Conservation (phyloP, 169 alveolate genomes). For the Plasmodium malariae region DNA sequence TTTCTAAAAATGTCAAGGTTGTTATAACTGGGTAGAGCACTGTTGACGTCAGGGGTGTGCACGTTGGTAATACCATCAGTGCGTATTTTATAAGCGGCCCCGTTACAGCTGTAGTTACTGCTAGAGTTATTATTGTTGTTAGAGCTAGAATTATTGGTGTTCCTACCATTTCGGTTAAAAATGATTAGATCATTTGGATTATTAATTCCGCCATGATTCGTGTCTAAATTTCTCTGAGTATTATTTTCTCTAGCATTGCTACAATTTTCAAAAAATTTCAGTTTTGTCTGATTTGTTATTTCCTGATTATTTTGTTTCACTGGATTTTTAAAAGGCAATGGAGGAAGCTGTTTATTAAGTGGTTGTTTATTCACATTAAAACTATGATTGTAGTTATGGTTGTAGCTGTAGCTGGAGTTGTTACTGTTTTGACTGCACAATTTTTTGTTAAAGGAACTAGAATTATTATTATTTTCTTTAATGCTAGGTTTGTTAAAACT, state of each 20-base stretch:
- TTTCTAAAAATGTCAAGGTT: neutral
- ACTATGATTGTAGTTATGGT: neutral
- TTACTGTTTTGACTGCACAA: neutral
- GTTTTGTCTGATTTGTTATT: neutral
- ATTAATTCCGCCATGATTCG: neutral
- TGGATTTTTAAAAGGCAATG: constrained; percentile 18
- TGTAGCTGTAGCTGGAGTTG: neutral
- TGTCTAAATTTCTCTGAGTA: neutral
- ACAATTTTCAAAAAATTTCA: constrained; percentile 14
- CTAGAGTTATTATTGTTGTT: neutral
- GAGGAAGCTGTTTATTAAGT: constrained; percentile 11
- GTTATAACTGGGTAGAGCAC: neutral
- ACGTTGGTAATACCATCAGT: neutral
- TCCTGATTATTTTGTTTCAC: neutral
- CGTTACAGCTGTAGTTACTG: neutral
- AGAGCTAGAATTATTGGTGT: neutral
- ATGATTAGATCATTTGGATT: neutral
- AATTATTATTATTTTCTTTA: neutral
- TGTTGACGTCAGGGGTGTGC: neutral
- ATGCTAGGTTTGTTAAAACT: neutral
- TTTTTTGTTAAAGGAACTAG: neutral
- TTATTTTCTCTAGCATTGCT: neutral
- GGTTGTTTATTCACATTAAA: neutral
- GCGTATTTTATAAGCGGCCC: neutral
- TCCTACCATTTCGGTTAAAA: neutral